Percentiles rank a stretch among this genome's conserved stretches.
Conservation (phyloP, 2,329 filamentous ascomycete genomes). For the Annulohypoxylon truncatum region DNA sequence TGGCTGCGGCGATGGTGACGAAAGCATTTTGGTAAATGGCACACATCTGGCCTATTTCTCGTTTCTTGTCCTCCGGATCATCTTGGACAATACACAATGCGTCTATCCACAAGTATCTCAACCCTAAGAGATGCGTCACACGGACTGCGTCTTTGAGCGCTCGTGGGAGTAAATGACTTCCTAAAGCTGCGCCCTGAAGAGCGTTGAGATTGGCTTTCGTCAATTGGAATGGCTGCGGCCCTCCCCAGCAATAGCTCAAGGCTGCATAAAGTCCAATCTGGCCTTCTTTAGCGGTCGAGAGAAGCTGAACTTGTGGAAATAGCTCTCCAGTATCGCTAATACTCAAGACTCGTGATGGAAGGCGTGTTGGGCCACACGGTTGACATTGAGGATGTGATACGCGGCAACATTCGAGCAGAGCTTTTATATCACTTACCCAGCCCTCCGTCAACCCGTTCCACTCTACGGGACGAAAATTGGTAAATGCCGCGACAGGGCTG, state of each 20-base stretch:
- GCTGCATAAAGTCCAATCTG: slow-evolving; percentile 7
- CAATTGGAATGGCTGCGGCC: slow-evolving; percentile 20
- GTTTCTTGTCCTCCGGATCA: slow-evolving; percentile 44
- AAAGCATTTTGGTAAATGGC: slow-evolving; percentile 37
- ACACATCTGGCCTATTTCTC: slow-evolving; percentile 40
- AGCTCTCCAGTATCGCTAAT: neutral
- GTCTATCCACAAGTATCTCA: slow-evolving; percentile 51
- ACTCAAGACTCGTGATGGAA: slow-evolving; percentile 14
- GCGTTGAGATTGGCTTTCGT: slow-evolving; percentile 8
- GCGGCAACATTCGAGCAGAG: slow-evolving; percentile 11
- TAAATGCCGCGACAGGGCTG: slow-evolving; percentile 17
- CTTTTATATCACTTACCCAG: slow-evolving; percentile 11
- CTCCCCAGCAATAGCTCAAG: slow-evolving; percentile 28
- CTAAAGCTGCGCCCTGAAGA: slow-evolving; percentile 7
- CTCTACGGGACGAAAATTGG: slow-evolving; percentile 17
- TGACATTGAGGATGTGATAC: slow-evolving; percentile 20
- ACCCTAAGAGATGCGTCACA: slow-evolving; percentile 41
- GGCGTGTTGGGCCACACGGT: slow-evolving; percentile 1
- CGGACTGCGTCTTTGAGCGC: slow-evolving; percentile 47
- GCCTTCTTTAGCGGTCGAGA: neutral
- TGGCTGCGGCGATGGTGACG: slow-evolving; percentile 37
- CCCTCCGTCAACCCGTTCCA: slow-evolving; percentile 9
- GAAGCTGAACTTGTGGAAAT: slow-evolving; percentile 3
- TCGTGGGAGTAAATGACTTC: slow-evolving; percentile 32
- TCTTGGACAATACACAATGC: slow-evolving; percentile 51